A percentile compares a stretch with the other conserved stretches of the same genome.
Evolutionary conservation across 2,329 filamentous ascomycete species (phyloP).

Genomic region (Sarocladium brachiariae): DNA sequence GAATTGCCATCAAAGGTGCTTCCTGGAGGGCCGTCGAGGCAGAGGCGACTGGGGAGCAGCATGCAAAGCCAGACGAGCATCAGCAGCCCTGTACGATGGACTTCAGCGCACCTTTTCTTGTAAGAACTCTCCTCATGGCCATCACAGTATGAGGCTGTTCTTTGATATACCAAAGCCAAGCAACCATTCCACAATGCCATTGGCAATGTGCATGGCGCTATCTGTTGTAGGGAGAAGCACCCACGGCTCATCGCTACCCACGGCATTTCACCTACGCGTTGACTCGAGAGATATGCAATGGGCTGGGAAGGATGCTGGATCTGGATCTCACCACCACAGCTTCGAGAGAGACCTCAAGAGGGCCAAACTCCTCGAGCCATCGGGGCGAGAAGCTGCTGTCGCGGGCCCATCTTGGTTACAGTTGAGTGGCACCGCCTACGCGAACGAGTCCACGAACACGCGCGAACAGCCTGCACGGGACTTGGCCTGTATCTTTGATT

Average conservation of each 20-base stretch:
- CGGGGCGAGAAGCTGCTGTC: background rate
- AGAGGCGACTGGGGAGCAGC: constrained; percentile 2
- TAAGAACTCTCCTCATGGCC: background rate
- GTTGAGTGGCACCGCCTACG: background rate
- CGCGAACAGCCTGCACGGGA: background rate
- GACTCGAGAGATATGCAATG: constrained; percentile 4
- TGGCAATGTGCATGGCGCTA: background rate
- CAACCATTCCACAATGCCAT: background rate
- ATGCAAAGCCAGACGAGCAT: constrained; percentile 2
- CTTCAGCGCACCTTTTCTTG: background rate
- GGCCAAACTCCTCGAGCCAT: background rate
- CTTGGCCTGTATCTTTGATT: background rate
- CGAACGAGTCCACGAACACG: background rate
- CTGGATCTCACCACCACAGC: background rate
- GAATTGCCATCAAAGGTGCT: background rate
- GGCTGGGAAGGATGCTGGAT: background rate
- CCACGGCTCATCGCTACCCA: background rate
- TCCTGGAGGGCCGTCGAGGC: background rate
- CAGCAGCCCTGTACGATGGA: background rate
- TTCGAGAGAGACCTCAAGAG: background rate
- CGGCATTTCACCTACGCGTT: constrained; percentile 1
- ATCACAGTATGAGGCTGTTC: constrained; percentile 6
- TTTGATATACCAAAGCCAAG: background rate
- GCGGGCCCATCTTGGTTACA: background rate
- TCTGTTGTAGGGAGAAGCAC: constrained; percentile 1